Percentiles rank a stretch among this genome's conserved stretches.
These are phyloP conservation scores for Plasmodium reichenowi DNA, from an alignment of 169 alveolate species.

Conservation along the genomic window DNA sequence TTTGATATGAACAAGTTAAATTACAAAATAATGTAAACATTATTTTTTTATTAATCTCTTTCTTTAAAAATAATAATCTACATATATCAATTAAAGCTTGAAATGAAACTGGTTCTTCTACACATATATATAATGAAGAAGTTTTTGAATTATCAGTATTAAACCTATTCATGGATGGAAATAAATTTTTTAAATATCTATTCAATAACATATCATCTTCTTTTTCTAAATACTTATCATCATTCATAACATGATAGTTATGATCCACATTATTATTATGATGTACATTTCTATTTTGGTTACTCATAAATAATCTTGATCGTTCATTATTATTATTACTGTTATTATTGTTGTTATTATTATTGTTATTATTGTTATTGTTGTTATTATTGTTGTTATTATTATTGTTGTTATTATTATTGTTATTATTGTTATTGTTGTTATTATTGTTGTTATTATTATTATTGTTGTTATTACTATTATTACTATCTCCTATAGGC, in stretches of 20 bases:
- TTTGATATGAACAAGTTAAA: conserved; percentile 62
- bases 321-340: background rate
- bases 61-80: conserved; percentile 82
- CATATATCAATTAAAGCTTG: conserved; percentile 81
- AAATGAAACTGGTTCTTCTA: conserved; percentile 77
- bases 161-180: conserved; percentile 24
- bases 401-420: background rate
- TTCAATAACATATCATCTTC: conserved; percentile 74
- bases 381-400: background rate
- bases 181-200: conserved; percentile 75
- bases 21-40: conserved; percentile 83
- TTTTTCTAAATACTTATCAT: conserved; percentile 52
- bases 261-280: conserved; percentile 19
- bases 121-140: conserved; percentile 68
- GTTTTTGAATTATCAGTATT: conserved; percentile 15
- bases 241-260: conserved; percentile 35
- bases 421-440: background rate
- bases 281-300: conserved; percentile 24
- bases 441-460: background rate
- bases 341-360: conserved; percentile 16
- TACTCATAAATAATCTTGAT: conserved; percentile 12
- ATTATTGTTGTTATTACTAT: background rate
- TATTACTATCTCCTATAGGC: conserved; percentile 14
- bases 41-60: conserved; percentile 82
- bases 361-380: background rate